phyloP scores from a whole-genome alignment of 306 rosid genomes.

The Glycine tomentella region DNA sequence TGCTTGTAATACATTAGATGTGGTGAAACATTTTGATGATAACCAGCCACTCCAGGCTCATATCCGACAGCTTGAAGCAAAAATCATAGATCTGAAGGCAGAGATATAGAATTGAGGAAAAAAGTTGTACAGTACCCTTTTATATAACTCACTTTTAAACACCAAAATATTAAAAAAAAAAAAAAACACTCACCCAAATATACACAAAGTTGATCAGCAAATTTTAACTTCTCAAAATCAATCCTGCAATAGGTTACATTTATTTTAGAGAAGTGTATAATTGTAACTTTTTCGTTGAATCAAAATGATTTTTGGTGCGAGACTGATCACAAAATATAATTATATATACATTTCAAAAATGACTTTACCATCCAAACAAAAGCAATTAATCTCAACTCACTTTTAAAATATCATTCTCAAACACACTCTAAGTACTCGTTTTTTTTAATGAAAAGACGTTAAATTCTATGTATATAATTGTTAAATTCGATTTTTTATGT shows the following conservation, averaged over 20 bases:
- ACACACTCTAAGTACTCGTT: background rate
- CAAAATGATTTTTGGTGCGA: background rate
- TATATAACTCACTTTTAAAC: too few relatives aligned
- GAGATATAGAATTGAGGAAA: constrained; percentile 13
- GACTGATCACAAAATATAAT: background rate
- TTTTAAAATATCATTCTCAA: too few relatives aligned
- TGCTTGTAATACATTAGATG: background rate
- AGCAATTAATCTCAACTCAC: too few relatives aligned
- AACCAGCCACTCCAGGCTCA: constrained; percentile 31
- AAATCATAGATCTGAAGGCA: background rate
- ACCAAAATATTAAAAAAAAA: too few relatives aligned
- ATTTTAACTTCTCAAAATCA: background rate
- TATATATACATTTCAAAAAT: background rate
- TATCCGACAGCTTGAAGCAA: constrained; percentile 38
- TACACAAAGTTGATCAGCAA: background rate
- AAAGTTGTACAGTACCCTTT: background rate
- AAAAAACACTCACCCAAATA: too few relatives aligned
- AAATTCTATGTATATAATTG: background rate
- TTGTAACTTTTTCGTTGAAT: background rate
- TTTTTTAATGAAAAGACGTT: background rate
- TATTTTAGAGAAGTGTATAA: background rate
- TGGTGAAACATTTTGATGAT: constrained; percentile 5
- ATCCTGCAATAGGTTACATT: background rate
- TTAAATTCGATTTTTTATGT: too few relatives aligned
- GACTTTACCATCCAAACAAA: background rate